These are phyloP conservation scores for Colletotrichum cereale DNA, from an alignment of 2,329 filamentous ascomycete species.

Conservation along the genomic window DNA sequence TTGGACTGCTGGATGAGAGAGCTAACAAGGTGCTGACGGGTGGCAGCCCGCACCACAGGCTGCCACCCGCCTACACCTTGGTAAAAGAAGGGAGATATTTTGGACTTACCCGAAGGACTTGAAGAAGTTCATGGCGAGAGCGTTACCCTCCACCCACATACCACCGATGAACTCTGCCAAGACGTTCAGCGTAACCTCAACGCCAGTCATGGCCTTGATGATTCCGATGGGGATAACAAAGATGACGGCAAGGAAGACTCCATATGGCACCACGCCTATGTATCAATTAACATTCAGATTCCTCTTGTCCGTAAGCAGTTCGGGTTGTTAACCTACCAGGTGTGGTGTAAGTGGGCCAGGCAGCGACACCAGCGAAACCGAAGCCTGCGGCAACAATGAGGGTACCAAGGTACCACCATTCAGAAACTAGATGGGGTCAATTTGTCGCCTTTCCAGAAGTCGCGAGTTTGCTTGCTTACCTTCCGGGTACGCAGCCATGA, in stretches of 20 bases:
- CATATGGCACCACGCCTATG: constrained; percentile 58
- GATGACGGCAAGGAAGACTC: constrained; percentile 55
- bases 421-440: constrained; percentile 47
- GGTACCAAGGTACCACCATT: constrained; percentile 57
- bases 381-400: constrained; percentile 52
- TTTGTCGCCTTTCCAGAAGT: rapidly evolving
- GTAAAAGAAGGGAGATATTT: background rate
- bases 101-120: constrained; percentile 49
- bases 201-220: constrained; percentile 58
- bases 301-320: no score
- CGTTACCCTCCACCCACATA: constrained; percentile 56
- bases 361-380: constrained; percentile 53
- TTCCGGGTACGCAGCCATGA: constrained; percentile 50
- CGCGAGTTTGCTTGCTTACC: constrained; percentile 2
- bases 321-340: no score
- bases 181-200: constrained; percentile 58
- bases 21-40: constrained; percentile 31
- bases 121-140: constrained; percentile 62
- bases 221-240: constrained; percentile 62
- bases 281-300: no score
- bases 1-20: no score
- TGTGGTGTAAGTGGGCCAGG: constrained; percentile 57
- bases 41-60: no score
- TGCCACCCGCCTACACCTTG: no score
- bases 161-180: constrained; percentile 63